phyloP scores from a whole-genome alignment of 2,329 filamentous ascomycete genomes.

The Fusarium sarcochroum region DNA sequence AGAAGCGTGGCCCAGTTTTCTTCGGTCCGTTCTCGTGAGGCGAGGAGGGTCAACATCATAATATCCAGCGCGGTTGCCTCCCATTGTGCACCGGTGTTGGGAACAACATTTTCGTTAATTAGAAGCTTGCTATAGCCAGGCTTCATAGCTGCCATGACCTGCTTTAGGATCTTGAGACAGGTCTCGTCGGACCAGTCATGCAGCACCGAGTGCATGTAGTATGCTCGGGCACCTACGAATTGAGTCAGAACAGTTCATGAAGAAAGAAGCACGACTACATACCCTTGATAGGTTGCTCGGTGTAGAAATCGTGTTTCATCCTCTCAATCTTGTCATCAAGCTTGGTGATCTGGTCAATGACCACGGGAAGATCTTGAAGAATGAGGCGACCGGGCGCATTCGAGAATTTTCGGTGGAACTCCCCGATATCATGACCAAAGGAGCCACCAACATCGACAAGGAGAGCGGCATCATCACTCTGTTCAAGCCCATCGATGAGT shows the following conservation, averaged over 20 bases:
- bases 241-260: background rate
- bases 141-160: conserved; percentile 54
- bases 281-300: conserved; percentile 61
- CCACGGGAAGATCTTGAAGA: conserved; percentile 62
- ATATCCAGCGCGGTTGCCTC: conserved; percentile 57
- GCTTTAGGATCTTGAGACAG: conserved; percentile 50
- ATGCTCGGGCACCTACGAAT: conserved; percentile 53
- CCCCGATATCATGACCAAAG: conserved; percentile 54
- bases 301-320: conserved; percentile 63
- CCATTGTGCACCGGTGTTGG: conserved; percentile 53
- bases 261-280: background rate
- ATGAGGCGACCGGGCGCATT: conserved; percentile 58
- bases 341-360: conserved; percentile 53
- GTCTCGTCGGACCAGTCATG: conserved; percentile 59
- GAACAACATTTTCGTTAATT: conserved; percentile 57
- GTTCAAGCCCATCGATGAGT: conserved; percentile 49
- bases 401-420: conserved; percentile 54
- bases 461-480: conserved; percentile 44
- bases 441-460: conserved; percentile 56
- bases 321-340: conserved; percentile 50
- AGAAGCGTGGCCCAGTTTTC: conserved; percentile 54
- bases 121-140: conserved; percentile 57
- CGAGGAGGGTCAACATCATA: conserved; percentile 52
- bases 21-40: conserved; percentile 54
- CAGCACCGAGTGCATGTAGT: conserved; percentile 59